Conservation (phyloP, 192 early-diverging fungal genomes). For the Chytriomyces hyalinus region DNA sequence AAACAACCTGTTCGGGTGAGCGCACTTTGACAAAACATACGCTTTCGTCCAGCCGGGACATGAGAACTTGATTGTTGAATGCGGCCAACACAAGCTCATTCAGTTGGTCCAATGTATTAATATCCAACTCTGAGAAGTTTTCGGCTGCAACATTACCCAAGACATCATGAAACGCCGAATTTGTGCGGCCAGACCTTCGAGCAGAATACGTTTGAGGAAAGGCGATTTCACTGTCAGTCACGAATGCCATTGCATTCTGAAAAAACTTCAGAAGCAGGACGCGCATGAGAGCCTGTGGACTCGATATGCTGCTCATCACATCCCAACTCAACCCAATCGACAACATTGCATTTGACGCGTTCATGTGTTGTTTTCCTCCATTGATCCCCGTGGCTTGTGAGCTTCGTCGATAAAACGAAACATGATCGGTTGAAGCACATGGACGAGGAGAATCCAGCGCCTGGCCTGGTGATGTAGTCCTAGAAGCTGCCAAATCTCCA, state of each 20-base stretch:
- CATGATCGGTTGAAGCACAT: slow-evolving; percentile 20
- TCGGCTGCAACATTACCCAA: neutral
- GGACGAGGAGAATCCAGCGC: slow-evolving; percentile 15
- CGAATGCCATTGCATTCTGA: slow-evolving; percentile 30
- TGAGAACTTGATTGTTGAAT: slow-evolving; percentile 7
- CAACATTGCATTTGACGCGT: slow-evolving; percentile 1
- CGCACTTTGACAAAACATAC: slow-evolving; percentile 52
- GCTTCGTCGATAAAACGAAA: slow-evolving; percentile 28
- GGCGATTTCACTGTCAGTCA: slow-evolving; percentile 44
- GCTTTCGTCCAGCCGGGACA: slow-evolving; percentile 12
- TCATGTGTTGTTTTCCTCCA: neutral
- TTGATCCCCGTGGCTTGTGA: neutral
- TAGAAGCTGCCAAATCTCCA: slow-evolving; percentile 4
- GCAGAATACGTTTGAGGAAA: neutral
- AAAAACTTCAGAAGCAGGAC: slow-evolving; percentile 40
- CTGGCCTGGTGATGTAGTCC: slow-evolving; percentile 17
- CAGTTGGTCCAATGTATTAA: slow-evolving; percentile 40
- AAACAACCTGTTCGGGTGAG: slow-evolving; percentile 37
- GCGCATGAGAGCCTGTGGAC: slow-evolving; percentile 19
- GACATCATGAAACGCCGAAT: neutral
- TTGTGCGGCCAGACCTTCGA: neutral
- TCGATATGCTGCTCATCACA: slow-evolving; percentile 10
- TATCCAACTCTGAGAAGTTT: neutral
- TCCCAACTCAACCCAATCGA: slow-evolving; percentile 37
- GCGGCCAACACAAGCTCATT: slow-evolving; percentile 3